phyloP scores from a whole-genome alignment of 73 alveolate genomes.

The Paramecium pentaurelia region DNA sequence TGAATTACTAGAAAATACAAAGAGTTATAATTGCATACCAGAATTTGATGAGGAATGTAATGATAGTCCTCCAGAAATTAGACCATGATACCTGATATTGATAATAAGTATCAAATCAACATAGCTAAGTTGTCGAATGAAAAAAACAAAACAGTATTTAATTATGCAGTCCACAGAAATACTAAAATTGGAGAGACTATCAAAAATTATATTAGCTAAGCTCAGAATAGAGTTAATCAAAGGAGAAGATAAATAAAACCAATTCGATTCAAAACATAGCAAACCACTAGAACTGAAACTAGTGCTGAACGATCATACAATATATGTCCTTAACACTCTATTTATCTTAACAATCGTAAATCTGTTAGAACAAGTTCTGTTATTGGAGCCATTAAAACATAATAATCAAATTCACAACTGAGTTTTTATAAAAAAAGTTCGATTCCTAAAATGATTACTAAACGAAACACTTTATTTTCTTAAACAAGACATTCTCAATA shows the following conservation, averaged over 20 bases:
- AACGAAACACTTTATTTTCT: background rate
- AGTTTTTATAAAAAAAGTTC: conserved; percentile 5
- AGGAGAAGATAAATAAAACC: background rate
- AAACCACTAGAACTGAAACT: background rate
- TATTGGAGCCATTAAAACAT: background rate
- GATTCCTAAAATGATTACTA: background rate
- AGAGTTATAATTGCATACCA: background rate
- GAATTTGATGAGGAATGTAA: conserved; percentile 23
- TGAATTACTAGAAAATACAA: background rate
- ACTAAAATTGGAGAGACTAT: background rate
- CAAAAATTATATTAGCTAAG: background rate
- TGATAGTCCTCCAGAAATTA: conserved; percentile 3
- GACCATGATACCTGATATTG: conserved; percentile 5
- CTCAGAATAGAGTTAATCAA: background rate
- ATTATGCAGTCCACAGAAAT: background rate
- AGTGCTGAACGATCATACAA: background rate
- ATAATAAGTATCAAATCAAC: background rate
- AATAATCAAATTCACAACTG: background rate
- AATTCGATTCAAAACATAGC: background rate
- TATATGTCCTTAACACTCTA: background rate
- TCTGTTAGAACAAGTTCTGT: background rate
- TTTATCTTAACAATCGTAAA: background rate
- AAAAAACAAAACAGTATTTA: background rate
- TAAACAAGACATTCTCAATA: conserved; percentile 11
- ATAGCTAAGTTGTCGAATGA: conserved; percentile 14